phyloP scores from a whole-genome alignment of 768 basidiomycete species.

The Pulveroboletus sp. region DNA sequence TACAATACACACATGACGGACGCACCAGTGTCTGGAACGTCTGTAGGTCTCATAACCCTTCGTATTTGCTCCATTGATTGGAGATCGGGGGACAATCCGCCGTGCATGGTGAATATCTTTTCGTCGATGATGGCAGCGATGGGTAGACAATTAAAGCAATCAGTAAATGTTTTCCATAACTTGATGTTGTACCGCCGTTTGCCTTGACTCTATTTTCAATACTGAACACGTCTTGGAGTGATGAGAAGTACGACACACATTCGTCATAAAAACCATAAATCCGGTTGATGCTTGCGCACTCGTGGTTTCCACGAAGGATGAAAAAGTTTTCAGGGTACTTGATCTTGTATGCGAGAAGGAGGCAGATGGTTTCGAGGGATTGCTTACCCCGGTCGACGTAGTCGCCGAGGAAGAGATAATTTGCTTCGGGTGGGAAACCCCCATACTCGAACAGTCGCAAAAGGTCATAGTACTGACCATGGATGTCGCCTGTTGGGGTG shows the following conservation, averaged over 20 bases:
- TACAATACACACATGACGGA: not conserved
- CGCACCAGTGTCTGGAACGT: conserved; percentile 96
- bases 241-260: conserved; percentile 54
- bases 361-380: conserved; percentile 98
- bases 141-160: conserved; percentile 99
- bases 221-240: not conserved
- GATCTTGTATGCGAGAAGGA: conserved; percentile 99
- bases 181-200: conserved; percentile 99
- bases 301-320: conserved; percentile 97
- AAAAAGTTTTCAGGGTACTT: conserved; percentile 99
- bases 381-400: conserved; percentile 99
- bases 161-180: conserved; percentile 99
- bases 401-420: conserved; percentile 99
- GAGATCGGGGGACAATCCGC: conserved; percentile 92
- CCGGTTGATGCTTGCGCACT: conserved; percentile 98
- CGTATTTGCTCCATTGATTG: conserved; percentile 99
- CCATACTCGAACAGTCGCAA: conserved; percentile 98
- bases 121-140: conserved; percentile 99
- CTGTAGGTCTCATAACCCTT: conserved; percentile 97
- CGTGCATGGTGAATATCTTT: conserved; percentile 99
- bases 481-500: conserved; percentile 78
- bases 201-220: conserved; percentile 48
- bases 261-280: conserved; percentile 99
- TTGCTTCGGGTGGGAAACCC: conserved; percentile 99
- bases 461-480: conserved; percentile 99